Evolutionary conservation across 345 rosid genomes (phyloP).

Genomic region (Adansonia digitata): DNA sequence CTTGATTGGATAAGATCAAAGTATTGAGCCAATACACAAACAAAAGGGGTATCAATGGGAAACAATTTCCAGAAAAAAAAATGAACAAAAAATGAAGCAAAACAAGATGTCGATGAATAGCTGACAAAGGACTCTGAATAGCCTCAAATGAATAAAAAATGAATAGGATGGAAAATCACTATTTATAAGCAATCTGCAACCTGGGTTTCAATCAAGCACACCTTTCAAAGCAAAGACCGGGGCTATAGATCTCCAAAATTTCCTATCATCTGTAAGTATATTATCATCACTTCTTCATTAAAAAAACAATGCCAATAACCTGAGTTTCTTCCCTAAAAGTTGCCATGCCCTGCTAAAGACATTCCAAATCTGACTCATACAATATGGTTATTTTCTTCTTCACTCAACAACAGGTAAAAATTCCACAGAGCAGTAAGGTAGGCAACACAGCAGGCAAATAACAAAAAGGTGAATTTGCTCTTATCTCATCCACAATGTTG

Average conservation of each 20-base stretch:
- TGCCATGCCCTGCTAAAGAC: not conserved
- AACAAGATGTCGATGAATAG: not conserved
- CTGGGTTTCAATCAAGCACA: not conserved
- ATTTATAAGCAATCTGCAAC: not conserved
- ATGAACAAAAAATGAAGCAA: not conserved
- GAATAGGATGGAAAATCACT: not conserved
- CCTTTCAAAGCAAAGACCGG: not conserved
- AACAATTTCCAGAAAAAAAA: no score
- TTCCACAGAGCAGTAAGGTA: not conserved
- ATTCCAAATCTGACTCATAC: not conserved
- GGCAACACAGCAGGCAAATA: not conserved
- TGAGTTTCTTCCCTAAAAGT: not conserved
- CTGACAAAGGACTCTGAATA: no score
- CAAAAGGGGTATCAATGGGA: no score
- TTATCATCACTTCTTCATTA: not conserved
- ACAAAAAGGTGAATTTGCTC: not conserved
- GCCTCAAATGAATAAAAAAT: no score
- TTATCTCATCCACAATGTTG: not conserved
- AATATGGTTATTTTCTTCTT: not conserved
- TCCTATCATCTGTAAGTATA: not conserved
- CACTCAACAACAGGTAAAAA: not conserved
- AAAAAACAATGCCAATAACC: not conserved
- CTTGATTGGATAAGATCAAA: not conserved
- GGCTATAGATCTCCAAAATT: not conserved
- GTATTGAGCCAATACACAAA: not conserved